Base-by-base conservation (phyloP, 345 rosid genomes). In the Camelina laxa region DNA sequence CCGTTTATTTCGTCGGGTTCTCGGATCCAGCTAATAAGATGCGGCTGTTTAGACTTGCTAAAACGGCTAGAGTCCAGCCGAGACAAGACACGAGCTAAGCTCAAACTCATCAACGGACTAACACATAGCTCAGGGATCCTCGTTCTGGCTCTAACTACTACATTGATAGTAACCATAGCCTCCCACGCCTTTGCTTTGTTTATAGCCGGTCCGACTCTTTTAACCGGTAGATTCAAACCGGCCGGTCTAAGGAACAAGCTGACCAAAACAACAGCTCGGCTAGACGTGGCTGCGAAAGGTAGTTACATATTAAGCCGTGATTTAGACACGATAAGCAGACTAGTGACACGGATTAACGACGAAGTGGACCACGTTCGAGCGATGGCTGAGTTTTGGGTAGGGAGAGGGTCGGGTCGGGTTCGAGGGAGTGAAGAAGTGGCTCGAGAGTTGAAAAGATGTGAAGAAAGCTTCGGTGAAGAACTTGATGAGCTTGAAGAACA, bases 401-500 rank as follows among this genome's bases (percentile, higher is more conserved):
- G 81, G 30, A 76, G 82, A 53, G 83, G 89, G 9, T 84, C 83
- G 20, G 83, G 75, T 5, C 67, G 88, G 79, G 69, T 79, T 24
- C 85, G 80, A 61, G 84, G 69, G 4, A 74, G 82, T 5, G 80
- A 77, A 36, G 90, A 89, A 75, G 87, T 83, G 82, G 80, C 73
- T 54, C 81, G 85, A 42, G 85, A 80, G 77, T 54, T 86, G 55
- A 83, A 44, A 31, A 78, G 78, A 50, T 84, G 81, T n/a, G 89
- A 87, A 55, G 75, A 74, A 9, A 77, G 80, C 77, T 85, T 91
- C 6, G 42, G 76, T 65, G 82, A 83, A 62, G 89, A 85, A 47
- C 84, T 91, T 27, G 96, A 93, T 64, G 98, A 91, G 53, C 77
- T 88, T 4, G 97, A 89, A 75, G 97, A 93, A 74, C 98, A 87